Evolutionary conservation across 78 protist genomes (phyloP).

Genomic region (Tieghemostelium lacteum): DNA sequence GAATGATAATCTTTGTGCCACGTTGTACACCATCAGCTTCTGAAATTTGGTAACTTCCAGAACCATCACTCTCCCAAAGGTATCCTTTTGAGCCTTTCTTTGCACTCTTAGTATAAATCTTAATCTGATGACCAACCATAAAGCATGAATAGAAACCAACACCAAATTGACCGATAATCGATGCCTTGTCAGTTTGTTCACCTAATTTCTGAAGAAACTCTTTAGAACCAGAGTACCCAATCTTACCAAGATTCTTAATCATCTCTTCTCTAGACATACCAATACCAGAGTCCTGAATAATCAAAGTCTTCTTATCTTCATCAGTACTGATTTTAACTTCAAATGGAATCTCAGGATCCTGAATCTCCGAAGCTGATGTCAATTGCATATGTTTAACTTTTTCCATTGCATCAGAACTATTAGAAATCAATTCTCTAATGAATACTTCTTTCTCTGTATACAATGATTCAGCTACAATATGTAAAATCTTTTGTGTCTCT

Average conservation of each 20-base stretch:
- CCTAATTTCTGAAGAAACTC: slow-evolving; percentile 52
- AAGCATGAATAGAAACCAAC: slow-evolving; percentile 99
- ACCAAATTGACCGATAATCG: slow-evolving; percentile 98
- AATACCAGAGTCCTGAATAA: slow-evolving; percentile 94
- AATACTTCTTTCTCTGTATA: slow-evolving; percentile 97
- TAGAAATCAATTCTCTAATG: slow-evolving; percentile 95
- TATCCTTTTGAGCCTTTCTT: slow-evolving; percentile 37
- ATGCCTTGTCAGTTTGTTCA: slow-evolving; percentile 66
- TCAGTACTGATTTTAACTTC: slow-evolving; percentile 69
- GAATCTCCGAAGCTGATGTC: not conserved
- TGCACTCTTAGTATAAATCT: slow-evolving; percentile 70
- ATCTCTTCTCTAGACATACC: slow-evolving; percentile 98
- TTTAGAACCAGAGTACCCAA: slow-evolving; percentile 92
- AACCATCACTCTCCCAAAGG: slow-evolving; percentile 79
- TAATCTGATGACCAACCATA: slow-evolving; percentile 93
- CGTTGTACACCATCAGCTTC: slow-evolving; percentile 88
- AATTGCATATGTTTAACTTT: slow-evolving; percentile 87
- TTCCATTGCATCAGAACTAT: slow-evolving; percentile 98
- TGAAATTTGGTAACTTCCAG: slow-evolving; percentile 84
- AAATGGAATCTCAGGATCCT: slow-evolving; percentile 42
- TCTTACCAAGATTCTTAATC: slow-evolving; percentile 95
- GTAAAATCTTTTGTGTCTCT: slow-evolving; percentile 95
- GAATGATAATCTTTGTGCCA: slow-evolving; percentile 94
- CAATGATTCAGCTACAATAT: slow-evolving; percentile 95
- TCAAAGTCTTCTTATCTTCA: slow-evolving; percentile 71